These are phyloP conservation scores for Lecanoromycetidae sp. DNA, from an alignment of 2,329 filamentous ascomycete genomes.

Conservation along the genomic window DNA sequence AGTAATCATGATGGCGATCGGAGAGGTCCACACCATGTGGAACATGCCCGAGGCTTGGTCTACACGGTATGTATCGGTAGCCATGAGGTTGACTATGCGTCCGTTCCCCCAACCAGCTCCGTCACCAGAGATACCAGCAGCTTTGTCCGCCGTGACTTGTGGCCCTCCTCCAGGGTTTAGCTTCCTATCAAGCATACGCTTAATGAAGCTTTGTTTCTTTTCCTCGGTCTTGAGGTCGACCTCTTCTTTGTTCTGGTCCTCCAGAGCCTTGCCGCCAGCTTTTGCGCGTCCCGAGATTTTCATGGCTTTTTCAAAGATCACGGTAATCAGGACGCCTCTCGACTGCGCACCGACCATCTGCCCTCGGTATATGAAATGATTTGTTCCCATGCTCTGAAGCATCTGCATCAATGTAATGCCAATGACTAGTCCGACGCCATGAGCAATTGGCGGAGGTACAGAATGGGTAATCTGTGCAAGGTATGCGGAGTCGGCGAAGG, in stretches of 20 bases:
- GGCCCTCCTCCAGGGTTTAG: conserved; percentile 23
- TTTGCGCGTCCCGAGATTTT: conserved; percentile 76
- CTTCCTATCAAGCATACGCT: conserved; percentile 32
- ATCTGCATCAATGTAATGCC: conserved; percentile 81
- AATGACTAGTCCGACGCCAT: conserved; percentile 69
- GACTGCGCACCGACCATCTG: conserved; percentile 84
- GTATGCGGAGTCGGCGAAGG: conserved; percentile 72
- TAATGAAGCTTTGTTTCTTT: conserved; percentile 31
- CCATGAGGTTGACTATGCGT: conserved; percentile 85
- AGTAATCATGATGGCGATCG: conserved; percentile 65
- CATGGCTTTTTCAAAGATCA: conserved; percentile 90
- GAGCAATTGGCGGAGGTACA: conserved; percentile 55
- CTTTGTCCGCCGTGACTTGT: conserved; percentile 30
- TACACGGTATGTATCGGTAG: conserved; percentile 83
- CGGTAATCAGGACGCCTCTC: conserved; percentile 66
- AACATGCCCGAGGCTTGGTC: conserved; percentile 82
- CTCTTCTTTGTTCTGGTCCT: conserved; percentile 37
- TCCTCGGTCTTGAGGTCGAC: conserved; percentile 33
- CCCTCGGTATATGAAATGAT: conserved; percentile 85
- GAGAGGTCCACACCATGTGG: conserved; percentile 82
- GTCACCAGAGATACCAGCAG: conserved; percentile 48
- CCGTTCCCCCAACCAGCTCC: conserved; percentile 85
- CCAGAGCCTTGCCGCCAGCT: conserved; percentile 56
- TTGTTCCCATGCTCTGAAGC: conserved; percentile 64
- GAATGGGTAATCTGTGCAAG: conserved; percentile 41